Evolutionary conservation across 805 yeast genomes (phyloP), one percentile per base, ranked within the genome.

Genomic region (Candida broadrunensis): DNA sequence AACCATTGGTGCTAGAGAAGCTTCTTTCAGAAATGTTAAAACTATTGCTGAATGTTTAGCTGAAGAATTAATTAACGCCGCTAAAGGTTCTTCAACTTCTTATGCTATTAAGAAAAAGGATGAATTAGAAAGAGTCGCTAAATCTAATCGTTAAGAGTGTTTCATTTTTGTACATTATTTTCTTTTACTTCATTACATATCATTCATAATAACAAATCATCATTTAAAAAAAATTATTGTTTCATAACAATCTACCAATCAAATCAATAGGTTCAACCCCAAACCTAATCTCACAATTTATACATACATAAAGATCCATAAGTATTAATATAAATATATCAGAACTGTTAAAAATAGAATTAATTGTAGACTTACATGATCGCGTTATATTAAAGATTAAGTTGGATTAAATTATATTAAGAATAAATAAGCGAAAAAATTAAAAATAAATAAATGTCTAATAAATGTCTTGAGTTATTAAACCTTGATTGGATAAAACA

Each of bases 31-130:
- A 85, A 93, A 93, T 90, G 81, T 93, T 81, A 93, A 95, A 88
- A 89, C 98, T 74, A 93, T 93, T 76, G 95, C 99, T 71, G 99
- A 93, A 81, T 93, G 99, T 80, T 87, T 93, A 73, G 98, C 99
- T 72, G 99, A 93, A 83, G 99, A 93, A 84, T 87, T 93, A 76
- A 95, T 93, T 77, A 93, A 93, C 83, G 99, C 99, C 67, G 99
- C 95, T 70, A 93, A 93, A 85, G 98, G 98, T 78, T 93, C 99
- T 67, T 90, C 99, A 60, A 95, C 97, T 75, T 93, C 99, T 70
- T 95, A 90, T 76, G 99, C 99, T 66, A 95, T 93, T 82, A 93
- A 93, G 95, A 93, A 93, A 99, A 93, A 93, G 96, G 99, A 93
- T 77, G 99, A 93, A 85, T 87, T 93, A 76, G 99, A 93, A 85